These are phyloP conservation scores for Tetrahymena elliotti DNA, from an alignment of 73 alveolate species.

Conservation along the genomic window DNA sequence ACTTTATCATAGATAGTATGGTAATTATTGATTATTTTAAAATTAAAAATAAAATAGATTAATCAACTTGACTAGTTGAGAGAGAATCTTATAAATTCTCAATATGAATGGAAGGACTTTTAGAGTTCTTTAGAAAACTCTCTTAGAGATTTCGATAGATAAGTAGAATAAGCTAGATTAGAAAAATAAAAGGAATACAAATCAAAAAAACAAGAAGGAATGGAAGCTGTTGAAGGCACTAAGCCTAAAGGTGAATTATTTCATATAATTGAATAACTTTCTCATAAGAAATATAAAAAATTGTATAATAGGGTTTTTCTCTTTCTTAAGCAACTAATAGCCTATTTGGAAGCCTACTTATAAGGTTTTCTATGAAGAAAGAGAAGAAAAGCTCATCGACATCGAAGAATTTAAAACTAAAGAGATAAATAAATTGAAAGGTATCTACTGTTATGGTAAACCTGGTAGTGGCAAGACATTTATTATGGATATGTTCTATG, in stretches of 20 bases:
- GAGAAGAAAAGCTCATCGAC: neutral
- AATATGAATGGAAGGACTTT: neutral
- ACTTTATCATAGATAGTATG: neutral
- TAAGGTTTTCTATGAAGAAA: neutral
- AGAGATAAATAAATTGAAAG: constrained; percentile 6
- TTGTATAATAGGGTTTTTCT: neutral
- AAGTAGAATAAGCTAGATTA: neutral
- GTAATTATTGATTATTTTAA: no score
- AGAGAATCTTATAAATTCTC: neutral
- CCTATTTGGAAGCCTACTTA: neutral
- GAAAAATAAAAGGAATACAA: neutral
- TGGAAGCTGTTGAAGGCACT: neutral
- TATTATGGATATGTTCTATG: constrained; percentile 84
- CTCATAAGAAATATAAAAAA: neutral
- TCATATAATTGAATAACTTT: no score
- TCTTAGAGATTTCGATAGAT: neutral
- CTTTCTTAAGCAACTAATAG: neutral
- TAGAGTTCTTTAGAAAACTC: neutral
- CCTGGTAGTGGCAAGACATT: constrained; percentile 94
- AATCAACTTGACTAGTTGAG: neutral
- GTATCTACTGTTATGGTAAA: constrained; percentile 67
- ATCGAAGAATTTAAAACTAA: neutral
- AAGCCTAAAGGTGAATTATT: neutral
- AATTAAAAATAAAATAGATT: neutral
- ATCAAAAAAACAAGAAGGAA: neutral